Conservation (phyloP, 306 rosid species). For the Biancaea sappan region DNA sequence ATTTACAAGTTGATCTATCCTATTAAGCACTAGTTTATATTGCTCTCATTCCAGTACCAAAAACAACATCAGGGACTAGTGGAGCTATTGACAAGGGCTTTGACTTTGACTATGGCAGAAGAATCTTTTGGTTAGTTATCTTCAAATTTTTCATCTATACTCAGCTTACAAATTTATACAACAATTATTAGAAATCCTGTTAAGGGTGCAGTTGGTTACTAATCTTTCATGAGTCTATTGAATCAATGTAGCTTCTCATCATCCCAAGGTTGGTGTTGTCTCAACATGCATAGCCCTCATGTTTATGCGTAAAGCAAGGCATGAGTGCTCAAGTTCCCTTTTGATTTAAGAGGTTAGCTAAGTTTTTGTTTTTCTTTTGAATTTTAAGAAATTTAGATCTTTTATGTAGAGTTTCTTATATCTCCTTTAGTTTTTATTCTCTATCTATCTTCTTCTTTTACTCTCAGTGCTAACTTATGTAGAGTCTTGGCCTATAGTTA, state of each 20-base stretch:
- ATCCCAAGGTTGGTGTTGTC: conserved; percentile 70
- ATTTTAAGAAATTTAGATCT: too few species aligned
- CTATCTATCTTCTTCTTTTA: not conserved
- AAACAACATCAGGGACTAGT: too few species aligned
- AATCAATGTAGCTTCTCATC: conserved; percentile 59
- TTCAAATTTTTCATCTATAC: conserved; percentile 4
- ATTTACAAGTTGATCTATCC: too few species aligned
- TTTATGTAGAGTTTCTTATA: not conserved
- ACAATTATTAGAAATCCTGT: not conserved
- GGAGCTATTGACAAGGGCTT: conserved; percentile 61
- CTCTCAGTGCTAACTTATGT: not conserved
- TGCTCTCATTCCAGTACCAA: too few species aligned
- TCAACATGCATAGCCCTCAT: conserved; percentile 79
- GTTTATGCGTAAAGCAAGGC: too few species aligned
- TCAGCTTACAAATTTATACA: not conserved
- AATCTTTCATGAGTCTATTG: conserved; percentile 33
- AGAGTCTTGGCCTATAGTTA: too few species aligned
- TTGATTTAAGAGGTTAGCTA: conserved; percentile 75
- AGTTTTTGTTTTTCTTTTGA: not conserved
- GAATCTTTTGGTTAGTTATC: conserved; percentile 58
- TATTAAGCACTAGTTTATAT: too few species aligned
- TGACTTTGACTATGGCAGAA: conserved; percentile 66
- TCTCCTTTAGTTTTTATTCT: conserved; percentile 12
- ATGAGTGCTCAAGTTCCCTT: conserved; percentile 64
- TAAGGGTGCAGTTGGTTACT: conserved; percentile 21